Conservation (phyloP, 2,329 filamentous ascomycete species). For the Hymenoscyphus fructigenus region DNA sequence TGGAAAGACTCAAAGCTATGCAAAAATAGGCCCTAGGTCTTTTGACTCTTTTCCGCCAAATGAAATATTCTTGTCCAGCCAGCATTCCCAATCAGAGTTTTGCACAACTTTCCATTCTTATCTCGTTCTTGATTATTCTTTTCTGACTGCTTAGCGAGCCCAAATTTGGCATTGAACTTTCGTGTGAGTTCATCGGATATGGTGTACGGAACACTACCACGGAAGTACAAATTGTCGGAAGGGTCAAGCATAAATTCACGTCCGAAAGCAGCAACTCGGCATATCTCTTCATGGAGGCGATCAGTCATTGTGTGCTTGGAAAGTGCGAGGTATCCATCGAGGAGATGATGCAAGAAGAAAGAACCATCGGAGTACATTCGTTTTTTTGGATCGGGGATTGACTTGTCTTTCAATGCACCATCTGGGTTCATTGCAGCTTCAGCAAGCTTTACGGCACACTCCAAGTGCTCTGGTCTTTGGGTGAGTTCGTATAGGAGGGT, state of each 20-base stretch:
- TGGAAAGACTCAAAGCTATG: too few relatives aligned
- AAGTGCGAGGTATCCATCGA: constrained; percentile 23
- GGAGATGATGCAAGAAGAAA: constrained; percentile 27
- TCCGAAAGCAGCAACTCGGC: constrained; percentile 22
- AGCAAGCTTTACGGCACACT: constrained; percentile 20
- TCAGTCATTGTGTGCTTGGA: constrained; percentile 14
- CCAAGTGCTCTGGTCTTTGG: constrained; percentile 11
- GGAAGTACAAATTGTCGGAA: constrained; percentile 22
- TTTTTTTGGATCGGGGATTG: constrained; percentile 5
- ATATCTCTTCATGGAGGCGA: constrained; percentile 12
- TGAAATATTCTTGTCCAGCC: constrained; percentile 23
- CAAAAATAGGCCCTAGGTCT: too few relatives aligned
- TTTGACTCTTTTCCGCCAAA: constrained; percentile 10
- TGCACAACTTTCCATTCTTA: constrained; percentile 24
- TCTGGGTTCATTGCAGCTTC: constrained; percentile 20
- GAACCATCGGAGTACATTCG: constrained; percentile 27
- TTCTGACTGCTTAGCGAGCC: constrained; percentile 10
- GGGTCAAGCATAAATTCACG: constrained; percentile 23
- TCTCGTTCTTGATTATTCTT: constrained; percentile 24
- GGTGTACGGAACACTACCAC: constrained; percentile 23
- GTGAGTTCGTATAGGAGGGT: constrained; percentile 18
- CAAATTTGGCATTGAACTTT: constrained; percentile 22
- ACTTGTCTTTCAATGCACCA: constrained; percentile 20
- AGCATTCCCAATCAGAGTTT: constrained; percentile 26
- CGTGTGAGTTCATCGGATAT: constrained; percentile 19